Base-by-base conservation (phyloP, 805 yeast genomes). In the Ogataea zsoltii region DNA sequence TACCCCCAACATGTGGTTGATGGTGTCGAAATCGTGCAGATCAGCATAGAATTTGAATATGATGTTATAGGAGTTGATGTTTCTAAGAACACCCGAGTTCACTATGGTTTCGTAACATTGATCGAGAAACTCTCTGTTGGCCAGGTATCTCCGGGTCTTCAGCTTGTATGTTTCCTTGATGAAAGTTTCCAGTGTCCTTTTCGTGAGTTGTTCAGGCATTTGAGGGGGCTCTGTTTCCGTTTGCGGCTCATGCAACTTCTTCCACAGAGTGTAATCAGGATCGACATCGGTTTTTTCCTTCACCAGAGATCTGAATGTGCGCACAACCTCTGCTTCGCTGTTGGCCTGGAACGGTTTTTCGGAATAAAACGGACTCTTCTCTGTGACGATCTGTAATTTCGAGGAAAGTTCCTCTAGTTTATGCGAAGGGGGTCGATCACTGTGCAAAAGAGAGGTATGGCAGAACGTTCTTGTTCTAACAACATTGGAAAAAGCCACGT, bases 11-110 rank as follows among this genome's bases (percentile, higher is more conserved):
- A 49, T 41, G 10, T 34, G 19, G 16, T 38, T 48, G 18, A 55
- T 42, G 11, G 34, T 18, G 2, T 31, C 30, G 38, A 36, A 47
- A 12, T 53, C 46, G 33, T 57, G 53, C 3, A 19, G 37, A 1
- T 35, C 16, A 10, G 56, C 50, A 21, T 45, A 53, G 26, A 41
- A 51, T 9, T 37, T 14, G 7, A 58, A n/a, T 5, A 58, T 58
- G n/a, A 19, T 25, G 31, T 57, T 55, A 45, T 50, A 56, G 1
- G 54, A 40, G 6, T 39, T 38, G 7, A 49, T n/a, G 18, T 44
- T 44, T 9, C 6, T 19, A 7, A 45, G 34, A 2, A 49, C 32
- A 3, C 44, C 51, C 2, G 59, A 45, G 12, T 38, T 47, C n/a
- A 53, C 17, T 10, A 56, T 51, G 19, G 38, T 32, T 29, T 14